Conservation (phyloP, 306 rosid species). For the Glycine tomentella region DNA sequence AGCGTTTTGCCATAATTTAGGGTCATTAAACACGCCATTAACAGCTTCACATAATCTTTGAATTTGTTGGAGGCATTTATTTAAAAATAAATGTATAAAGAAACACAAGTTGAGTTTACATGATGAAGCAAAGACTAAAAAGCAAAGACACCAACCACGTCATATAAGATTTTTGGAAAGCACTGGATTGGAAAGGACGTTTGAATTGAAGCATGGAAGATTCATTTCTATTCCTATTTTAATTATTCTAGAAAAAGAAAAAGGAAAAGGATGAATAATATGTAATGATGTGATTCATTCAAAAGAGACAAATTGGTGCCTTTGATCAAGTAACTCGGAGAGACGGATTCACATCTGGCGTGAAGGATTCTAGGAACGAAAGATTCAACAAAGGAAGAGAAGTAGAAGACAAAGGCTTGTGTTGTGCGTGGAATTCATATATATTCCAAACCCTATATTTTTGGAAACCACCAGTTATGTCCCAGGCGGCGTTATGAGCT, state of each 20-base stretch:
- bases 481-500: slow-evolving; percentile 2
- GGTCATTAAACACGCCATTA: neutral
- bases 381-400: neutral
- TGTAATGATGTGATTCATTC: slow-evolving; percentile 11
- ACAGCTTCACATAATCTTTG: neutral
- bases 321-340: neutral
- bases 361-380: neutral
- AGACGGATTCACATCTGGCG: neutral
- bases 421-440: neutral
- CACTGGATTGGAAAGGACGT: slow-evolving; percentile 19
- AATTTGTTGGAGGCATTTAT: neutral
- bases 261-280: neutral
- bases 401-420: neutral
- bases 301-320: slow-evolving; percentile 20
- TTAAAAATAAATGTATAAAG: neutral
- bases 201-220: slow-evolving; percentile 31
- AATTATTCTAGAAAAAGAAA: neutral
- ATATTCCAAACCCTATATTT: too few relatives aligned
- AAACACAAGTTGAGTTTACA: neutral
- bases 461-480: neutral
- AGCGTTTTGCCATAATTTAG: neutral
- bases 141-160: slow-evolving; percentile 38
- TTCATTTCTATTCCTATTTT: slow-evolving; percentile 6
- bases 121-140: slow-evolving; percentile 1
- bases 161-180: neutral